Evolutionary conservation across 345 rosid species (phyloP), one percentile per base, ranked within the genome.

Genomic region (Eucalyptus fibrosa): DNA sequence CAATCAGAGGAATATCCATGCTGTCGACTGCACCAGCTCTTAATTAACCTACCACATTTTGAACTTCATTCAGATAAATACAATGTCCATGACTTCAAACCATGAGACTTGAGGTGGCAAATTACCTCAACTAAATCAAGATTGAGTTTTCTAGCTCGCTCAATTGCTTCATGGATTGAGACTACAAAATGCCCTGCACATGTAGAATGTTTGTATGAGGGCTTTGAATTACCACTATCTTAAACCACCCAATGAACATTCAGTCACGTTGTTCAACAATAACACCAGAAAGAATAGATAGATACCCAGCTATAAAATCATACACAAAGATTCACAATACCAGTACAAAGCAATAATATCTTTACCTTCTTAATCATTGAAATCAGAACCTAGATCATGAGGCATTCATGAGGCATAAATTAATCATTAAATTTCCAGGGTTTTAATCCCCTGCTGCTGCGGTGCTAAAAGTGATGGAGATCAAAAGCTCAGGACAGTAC

Each of bases 61-160:
- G 40, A 34, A 34, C 32, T 86, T 86, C 53, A 86, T 50, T 86
- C 11, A 2, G 45, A 51, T 51, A 45, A 85, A 60, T 56, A 86
- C 18, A 50, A 23, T 15, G 59, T n/a, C 50, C 49, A 44, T 3
- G n/a, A 86, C 60, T 56, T 49, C 12, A 16, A 51, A 56, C 37
- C 51, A 42, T 3, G n/a, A 55, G 47, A 51, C 55, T 40, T 42
- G 80, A 80, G 44, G 56, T 34, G 62, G 86, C 51, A 30, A 65
- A 26, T 88, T 91, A 96, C 97, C 95, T 93, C 95, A 62, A 96
- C 97, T 83, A 96, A 91, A 92, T 96, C 97, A 86, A 93, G 92
- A 49, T 92, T 62, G 18, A 90, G 93, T 81, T 87, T 83, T 92
- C 86, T 91, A 18, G 97, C 95, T 72, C 49, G 92, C 44, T 90